These are phyloP conservation scores for Limnomonas spitsbergensis DNA, from an alignment of 139 green algal species.

Conservation along the genomic window DNA sequence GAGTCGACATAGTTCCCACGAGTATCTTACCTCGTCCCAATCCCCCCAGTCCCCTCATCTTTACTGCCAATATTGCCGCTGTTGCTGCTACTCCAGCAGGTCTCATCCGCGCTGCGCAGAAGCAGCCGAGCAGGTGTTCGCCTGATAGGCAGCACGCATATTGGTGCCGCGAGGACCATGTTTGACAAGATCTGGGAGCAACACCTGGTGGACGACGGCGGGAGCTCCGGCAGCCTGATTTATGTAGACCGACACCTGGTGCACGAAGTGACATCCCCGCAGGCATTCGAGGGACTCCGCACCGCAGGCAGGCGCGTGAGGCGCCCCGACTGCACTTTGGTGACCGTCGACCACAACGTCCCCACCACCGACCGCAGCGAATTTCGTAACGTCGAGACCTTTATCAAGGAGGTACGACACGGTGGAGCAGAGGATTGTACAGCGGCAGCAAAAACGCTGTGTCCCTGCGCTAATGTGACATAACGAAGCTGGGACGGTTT, in stretches of 20 bases:
- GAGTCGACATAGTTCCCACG: too few species aligned
- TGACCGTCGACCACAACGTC: constrained; percentile 18
- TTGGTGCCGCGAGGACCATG: constrained; percentile 9
- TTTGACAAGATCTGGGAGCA: constrained; percentile 18
- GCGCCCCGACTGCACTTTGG: constrained; percentile 16
- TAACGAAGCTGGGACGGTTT: too few species aligned
- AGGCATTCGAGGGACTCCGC: constrained; percentile 13
- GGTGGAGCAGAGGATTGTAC: too few species aligned
- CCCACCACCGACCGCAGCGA: constrained; percentile 11
- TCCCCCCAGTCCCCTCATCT: too few species aligned
- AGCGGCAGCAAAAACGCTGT: too few species aligned
- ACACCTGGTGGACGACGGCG: constrained; percentile 11
- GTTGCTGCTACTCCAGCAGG: too few species aligned
- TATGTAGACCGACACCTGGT: constrained; percentile 18
- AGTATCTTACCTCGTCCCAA: too few species aligned
- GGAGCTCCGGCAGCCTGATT: not conserved
- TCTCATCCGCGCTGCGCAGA: too few species aligned
- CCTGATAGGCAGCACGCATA: too few species aligned
- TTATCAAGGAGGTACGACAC: constrained; percentile 8
- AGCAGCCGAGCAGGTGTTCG: too few species aligned
- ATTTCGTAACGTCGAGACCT: constrained; percentile 1
- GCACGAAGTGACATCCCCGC: constrained; percentile 10
- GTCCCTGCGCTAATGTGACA: too few species aligned
- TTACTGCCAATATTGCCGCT: too few species aligned
- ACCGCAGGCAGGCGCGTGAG: not conserved